phyloP scores from a whole-genome alignment of 2,329 filamentous ascomycete genomes.

The Fusarium sp. region DNA sequence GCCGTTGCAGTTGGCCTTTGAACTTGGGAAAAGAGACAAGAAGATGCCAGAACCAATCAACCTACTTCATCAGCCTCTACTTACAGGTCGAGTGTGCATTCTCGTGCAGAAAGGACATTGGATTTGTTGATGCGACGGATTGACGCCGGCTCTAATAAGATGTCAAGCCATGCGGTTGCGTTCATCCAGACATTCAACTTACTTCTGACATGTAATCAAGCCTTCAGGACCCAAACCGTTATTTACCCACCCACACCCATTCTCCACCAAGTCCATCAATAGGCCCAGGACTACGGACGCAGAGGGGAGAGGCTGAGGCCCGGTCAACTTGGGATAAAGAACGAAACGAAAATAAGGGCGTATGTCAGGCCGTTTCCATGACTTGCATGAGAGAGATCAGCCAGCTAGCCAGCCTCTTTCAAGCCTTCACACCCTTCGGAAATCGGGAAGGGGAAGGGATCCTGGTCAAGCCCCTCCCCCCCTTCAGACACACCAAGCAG shows the following conservation, averaged over 20 bases:
- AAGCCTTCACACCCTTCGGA: constrained; percentile 28
- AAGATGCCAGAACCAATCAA: constrained; percentile 10
- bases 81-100: neutral
- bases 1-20: constrained; percentile 8
- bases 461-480: constrained; percentile 33
- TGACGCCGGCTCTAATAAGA: neutral
- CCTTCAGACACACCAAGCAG: constrained; percentile 30
- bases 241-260: constrained; percentile 26
- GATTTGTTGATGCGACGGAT: too few relatives aligned
- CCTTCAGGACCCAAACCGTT: constrained; percentile 8
- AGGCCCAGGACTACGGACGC: constrained; percentile 1
- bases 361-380: constrained; percentile 26
- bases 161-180: neutral
- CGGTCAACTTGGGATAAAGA: constrained; percentile 8
- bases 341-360: constrained; percentile 12
- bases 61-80: neutral
- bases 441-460: constrained; percentile 32
- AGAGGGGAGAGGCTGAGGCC: constrained; percentile 3
- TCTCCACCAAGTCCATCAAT: constrained; percentile 29
- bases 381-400: constrained; percentile 42
- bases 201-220: constrained; percentile 19
- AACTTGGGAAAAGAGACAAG: constrained; percentile 10
- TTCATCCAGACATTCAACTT: constrained; percentile 33
- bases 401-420: constrained; percentile 33
- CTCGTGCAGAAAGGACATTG: neutral